phyloP scores from a whole-genome alignment of 139 green algal genomes.

The Spirogloea muscicola region DNA sequence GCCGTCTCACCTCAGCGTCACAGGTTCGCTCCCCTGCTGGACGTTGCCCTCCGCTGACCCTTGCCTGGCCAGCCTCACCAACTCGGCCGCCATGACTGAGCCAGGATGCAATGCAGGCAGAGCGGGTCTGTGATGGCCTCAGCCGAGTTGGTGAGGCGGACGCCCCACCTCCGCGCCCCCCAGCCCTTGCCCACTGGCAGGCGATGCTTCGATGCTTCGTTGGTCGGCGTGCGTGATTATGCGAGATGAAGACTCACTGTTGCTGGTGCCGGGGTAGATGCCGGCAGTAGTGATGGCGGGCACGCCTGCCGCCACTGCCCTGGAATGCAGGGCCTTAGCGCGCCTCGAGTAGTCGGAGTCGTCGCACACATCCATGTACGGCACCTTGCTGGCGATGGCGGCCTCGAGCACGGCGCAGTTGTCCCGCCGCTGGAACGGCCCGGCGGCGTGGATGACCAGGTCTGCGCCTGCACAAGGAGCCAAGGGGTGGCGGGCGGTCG shows the following conservation, averaged over 20 bases:
- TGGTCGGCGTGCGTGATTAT: not conserved
- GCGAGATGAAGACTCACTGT: slow-evolving; percentile 43
- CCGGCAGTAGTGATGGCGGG: slow-evolving; percentile 79
- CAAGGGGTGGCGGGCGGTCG: too few species aligned
- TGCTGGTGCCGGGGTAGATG: slow-evolving; percentile 85
- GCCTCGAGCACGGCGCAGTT: slow-evolving; percentile 40
- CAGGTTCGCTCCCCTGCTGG: too few species aligned
- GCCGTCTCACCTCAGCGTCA: too few species aligned
- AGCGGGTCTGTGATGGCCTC: too few species aligned
- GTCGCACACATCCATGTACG: slow-evolving; percentile 96
- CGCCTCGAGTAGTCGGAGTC: slow-evolving; percentile 68
- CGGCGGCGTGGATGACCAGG: slow-evolving; percentile 82
- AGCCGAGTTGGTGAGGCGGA: too few species aligned
- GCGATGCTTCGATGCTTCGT: not conserved
- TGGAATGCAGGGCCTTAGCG: slow-evolving; percentile 56
- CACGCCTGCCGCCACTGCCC: slow-evolving; percentile 71
- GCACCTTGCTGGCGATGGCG: slow-evolving; percentile 32
- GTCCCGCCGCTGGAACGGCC: slow-evolving; percentile 81
- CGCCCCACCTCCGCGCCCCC: too few species aligned
- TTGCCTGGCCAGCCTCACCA: slow-evolving; percentile 1
- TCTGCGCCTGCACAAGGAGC: slow-evolving; percentile 46
- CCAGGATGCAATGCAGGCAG: too few species aligned
- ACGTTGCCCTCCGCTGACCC: not conserved
- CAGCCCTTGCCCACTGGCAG: too few species aligned
- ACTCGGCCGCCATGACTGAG: slow-evolving; percentile 39